Conservation (phyloP, 129 eudicot genomes). For the Pseudognaphalium luteoalbum region DNA sequence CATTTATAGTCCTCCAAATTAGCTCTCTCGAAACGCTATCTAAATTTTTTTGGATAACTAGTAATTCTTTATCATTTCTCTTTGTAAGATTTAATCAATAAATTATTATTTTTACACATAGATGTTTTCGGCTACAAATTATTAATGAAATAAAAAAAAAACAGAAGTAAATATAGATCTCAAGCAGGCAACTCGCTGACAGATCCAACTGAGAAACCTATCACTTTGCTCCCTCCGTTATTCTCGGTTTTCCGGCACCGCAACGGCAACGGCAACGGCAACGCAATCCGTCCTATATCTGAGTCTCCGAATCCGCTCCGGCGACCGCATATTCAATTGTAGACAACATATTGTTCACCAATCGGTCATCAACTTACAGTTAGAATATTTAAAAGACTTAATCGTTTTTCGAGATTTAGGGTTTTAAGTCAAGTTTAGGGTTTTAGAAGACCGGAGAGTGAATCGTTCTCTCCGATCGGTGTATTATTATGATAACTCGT, state of each 20-base stretch:
- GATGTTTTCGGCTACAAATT: neutral
- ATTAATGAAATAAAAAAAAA: neutral
- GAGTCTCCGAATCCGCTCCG: constrained; percentile 1
- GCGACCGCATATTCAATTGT: neutral
- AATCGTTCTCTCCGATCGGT: constrained; percentile 30
- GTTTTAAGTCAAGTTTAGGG: constrained; percentile 31
- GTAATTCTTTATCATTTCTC: too few relatives aligned
- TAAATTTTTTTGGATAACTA: too few relatives aligned
- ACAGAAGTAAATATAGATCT: constrained; percentile 4
- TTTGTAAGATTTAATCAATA: too few relatives aligned
- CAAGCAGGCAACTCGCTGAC: neutral
- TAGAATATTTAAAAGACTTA: constrained; percentile 12
- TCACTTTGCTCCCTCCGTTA: neutral
- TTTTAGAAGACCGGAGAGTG: constrained; percentile 32
- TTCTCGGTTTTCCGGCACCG: constrained; percentile 28
- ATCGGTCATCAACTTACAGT: neutral
- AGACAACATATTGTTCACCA: neutral
- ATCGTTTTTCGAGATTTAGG: constrained; percentile 11
- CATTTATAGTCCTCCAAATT: too few relatives aligned
- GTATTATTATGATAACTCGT: constrained; percentile 69
- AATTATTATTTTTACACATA: neutral
- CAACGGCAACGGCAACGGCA: constrained; percentile 32
- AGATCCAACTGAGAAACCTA: constrained; percentile 26
- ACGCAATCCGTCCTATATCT: constrained; percentile 21
- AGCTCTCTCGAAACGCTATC: too few relatives aligned